Evolutionary conservation across 495 filamentous ascomycete genomes (phyloP), one percentile per base, ranked within the genome.

Genomic region (Paragyromitra xinjiangensis): DNA sequence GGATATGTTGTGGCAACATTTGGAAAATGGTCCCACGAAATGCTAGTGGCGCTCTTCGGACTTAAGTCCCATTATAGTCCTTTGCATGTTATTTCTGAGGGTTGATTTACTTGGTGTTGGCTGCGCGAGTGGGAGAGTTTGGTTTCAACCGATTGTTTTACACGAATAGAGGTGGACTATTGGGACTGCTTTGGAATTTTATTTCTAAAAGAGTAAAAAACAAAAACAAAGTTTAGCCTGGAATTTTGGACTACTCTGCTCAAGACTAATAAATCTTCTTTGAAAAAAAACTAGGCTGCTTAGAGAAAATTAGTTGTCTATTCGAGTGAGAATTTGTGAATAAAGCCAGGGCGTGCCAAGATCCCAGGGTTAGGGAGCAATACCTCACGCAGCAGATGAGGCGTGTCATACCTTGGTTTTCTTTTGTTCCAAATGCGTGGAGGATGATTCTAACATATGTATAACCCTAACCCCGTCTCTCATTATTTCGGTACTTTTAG

Each of bases 341-440:
- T 0, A 16, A 37, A 48, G 3, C 51, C 4, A 34, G 2, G 5
- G 3, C 3, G 16, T 2, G 51, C 44, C 44, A 48, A 55, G 22
- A 55, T 55, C 34, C 19, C 7, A 55, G 64, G 55, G 72, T 53
- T 75, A 59, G 51, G 61, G 61, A 19, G 26, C 19, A 71, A 29
- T 34, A 22, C 29, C 67, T 58, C 64, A 11, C n/a, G 12, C 12
- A 70, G 40, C 22, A 65, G 48, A 65, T 73, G 70, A 73, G 48
- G 62, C 22, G 16, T 61, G 53, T 62, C 24, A 50, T 3, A 29
- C 29, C 29, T 29, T 29, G n/a, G n/a, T n/a, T n/a, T n/a, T n/a
- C n/a, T n/a, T 61, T 40, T 45, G 39, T 69, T 58, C 29, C 53
- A 29, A 42, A 45, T 29, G 29, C 29, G 29, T 29, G 29, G 29